These are phyloP conservation scores for Paramecium sexaurelia DNA, from an alignment of 73 alveolate species.

Conservation along the genomic window DNA sequence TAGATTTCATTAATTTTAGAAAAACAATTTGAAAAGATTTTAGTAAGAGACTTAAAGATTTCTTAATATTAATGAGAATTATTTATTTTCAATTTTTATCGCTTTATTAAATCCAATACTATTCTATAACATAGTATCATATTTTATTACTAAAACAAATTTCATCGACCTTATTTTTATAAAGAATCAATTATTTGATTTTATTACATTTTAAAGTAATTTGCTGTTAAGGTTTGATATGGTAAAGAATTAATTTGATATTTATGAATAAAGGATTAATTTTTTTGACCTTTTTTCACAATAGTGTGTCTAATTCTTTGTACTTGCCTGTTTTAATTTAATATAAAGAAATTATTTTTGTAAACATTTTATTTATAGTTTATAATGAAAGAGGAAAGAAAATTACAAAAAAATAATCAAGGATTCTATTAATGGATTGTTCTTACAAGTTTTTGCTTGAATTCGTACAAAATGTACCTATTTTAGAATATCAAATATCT, in stretches of 20 bases:
- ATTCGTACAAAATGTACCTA: background rate
- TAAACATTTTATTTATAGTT: background rate
- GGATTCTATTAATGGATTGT: background rate
- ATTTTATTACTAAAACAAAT: too few species aligned
- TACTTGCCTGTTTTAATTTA: background rate
- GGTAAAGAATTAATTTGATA: too few species aligned
- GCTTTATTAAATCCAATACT: too few species aligned
- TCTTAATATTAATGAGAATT: background rate
- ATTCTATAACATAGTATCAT: too few species aligned
- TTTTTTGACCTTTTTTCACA: background rate
- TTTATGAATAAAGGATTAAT: too few species aligned
- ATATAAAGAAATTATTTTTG: background rate
- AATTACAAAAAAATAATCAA: background rate
- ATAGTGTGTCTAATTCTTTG: background rate
- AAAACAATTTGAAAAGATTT: background rate
- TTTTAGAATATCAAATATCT: background rate
- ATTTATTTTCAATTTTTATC: background rate
- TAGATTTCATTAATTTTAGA: too few species aligned
- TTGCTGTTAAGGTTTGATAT: too few species aligned
- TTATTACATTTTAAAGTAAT: too few species aligned
- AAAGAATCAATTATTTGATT: too few species aligned
- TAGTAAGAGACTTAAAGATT: background rate
- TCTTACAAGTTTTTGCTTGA: background rate
- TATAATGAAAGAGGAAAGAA: background rate
- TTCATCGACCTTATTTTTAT: too few species aligned